Base-by-base conservation (phyloP, 192 early-diverging fungal genomes). In the Entomortierella chlamydospora region DNA sequence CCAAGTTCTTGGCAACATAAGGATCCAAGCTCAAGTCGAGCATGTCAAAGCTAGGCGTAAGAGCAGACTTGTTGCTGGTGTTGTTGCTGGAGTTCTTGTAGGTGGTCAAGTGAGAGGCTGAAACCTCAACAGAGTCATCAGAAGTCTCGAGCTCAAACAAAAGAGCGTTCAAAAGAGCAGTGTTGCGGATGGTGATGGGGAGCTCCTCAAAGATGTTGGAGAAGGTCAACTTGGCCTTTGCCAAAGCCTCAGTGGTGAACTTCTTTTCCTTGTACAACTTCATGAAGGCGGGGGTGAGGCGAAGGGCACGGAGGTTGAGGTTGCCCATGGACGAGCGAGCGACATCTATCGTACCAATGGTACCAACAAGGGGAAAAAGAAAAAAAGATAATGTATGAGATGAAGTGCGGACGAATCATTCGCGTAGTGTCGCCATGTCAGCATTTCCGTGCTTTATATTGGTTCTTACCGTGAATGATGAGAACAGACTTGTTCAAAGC, bases 161-260 rank as follows among this genome's bases (percentile, higher is more conserved):
- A 64, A 97, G 87, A 50, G 93, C 94, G 58, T 85, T 89, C 34
- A 93, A 88, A 15, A 97, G 82, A 59, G 91, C 84, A 43, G 94
- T 93, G 83, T 95, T 93, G 84, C 91, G 93, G 71, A 99, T 88
- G 28, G 89, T 83, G 62, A 99, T 86, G 28, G 96, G 96, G 55
- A 99, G 83, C 74, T 95, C 90, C 85, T 97, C 93, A 71, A 99
- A 92, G 55, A 99, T 90, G 69, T 91, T 90, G 42, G 90, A 93
- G 67, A 93, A 93, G 7, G 95, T 93, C 50, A 97, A 82, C 28
- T 94, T 91, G 64, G 92, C 84, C 47, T 91, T 85, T 29, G 88
- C 83, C 47, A 98, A 84, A 49, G 85, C 89, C 83, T 94, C 91
- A 55, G 94, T 92, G 12, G 93, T 94, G 83, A 98, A 98, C 81